phyloP scores from a whole-genome alignment of 2,329 filamentous ascomycete species.

The Sodiomyces alkalinus region DNA sequence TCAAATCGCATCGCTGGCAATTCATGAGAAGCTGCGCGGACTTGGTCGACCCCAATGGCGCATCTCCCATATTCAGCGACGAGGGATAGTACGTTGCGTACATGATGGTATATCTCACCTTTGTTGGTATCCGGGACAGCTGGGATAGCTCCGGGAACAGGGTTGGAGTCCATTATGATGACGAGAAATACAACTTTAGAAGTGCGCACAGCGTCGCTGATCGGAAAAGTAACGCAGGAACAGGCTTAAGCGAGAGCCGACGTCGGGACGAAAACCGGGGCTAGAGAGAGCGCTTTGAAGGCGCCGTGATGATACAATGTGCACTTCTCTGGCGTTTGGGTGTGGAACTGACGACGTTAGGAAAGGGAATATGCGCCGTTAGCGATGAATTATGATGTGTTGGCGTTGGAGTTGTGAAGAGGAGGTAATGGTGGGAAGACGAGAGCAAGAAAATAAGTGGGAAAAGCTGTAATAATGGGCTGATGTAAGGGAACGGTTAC shows the following conservation, averaged over 20 bases:
- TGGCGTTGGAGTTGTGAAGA: not conserved
- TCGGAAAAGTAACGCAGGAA: no score
- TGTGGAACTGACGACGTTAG: not conserved
- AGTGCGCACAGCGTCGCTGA: not conserved
- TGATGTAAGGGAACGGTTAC: not conserved
- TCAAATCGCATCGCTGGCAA: no score
- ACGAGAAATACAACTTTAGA: conserved; percentile 11
- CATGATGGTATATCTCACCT: conserved; percentile 11
- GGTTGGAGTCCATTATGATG: conserved; percentile 18
- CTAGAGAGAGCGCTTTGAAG: not conserved
- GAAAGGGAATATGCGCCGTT: no score
- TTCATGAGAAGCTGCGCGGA: no score
- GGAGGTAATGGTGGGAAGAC: not conserved
- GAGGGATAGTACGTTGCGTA: no score
- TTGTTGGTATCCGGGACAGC: conserved; percentile 12
- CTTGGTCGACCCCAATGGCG: no score
- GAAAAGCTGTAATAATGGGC: no score
- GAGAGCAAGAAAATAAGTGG: not conserved
- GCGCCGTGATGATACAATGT: not conserved
- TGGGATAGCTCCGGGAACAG: conserved; percentile 6
- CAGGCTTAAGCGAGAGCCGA: not conserved
- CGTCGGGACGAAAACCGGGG: not conserved
- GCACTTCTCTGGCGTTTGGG: not conserved
- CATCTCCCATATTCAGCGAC: no score
- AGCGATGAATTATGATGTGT: not conserved